These are phyloP conservation scores for Diaporthe destruens DNA, from an alignment of 2,329 filamentous ascomycete species.

Conservation along the genomic window DNA sequence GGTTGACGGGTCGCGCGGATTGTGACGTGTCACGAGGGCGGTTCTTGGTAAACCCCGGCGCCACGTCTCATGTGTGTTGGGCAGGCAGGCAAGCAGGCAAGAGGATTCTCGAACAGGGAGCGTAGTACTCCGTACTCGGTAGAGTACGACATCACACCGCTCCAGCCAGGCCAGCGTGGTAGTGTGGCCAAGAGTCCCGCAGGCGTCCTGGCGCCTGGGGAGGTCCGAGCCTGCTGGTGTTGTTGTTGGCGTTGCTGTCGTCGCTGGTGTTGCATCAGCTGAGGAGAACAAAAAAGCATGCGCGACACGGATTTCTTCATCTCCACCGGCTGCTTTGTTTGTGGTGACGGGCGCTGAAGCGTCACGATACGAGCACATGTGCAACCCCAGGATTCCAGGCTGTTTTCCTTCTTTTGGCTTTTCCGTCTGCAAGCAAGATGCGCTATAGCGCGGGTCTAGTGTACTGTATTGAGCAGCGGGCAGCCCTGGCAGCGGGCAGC, in stretches of 20 bases:
- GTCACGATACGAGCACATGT: slow-evolving; percentile 25
- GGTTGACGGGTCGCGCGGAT: not conserved
- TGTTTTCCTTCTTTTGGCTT: not conserved
- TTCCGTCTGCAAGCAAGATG: slow-evolving; percentile 5
- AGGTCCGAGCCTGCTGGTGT: slow-evolving; percentile 11
- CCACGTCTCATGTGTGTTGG: slow-evolving; percentile 13
- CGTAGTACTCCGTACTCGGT: not conserved
- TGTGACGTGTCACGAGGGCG: slow-evolving; percentile 5
- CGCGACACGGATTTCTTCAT: slow-evolving; percentile 21
- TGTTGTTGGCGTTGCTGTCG: not conserved
- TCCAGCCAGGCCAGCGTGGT: not conserved
- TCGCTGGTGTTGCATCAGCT: slow-evolving; percentile 13
- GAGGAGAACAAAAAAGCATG: slow-evolving; percentile 14
- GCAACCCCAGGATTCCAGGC: slow-evolving; percentile 9
- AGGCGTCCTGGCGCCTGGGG: slow-evolving; percentile 1
- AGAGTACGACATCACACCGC: slow-evolving; percentile 14
- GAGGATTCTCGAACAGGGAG: slow-evolving; percentile 7
- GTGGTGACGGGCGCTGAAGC: slow-evolving; percentile 16
- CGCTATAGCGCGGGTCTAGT: not conserved
- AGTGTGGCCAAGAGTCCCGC: slow-evolving; percentile 2
- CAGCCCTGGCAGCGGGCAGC: too few species aligned
- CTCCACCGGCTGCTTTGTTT: not conserved
- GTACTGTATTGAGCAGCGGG: not conserved
- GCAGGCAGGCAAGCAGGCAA: not conserved
- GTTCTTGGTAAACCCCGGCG: not conserved